These are phyloP conservation scores for Kandelia obovata DNA, from an alignment of 345 rosid species.

Conservation along the genomic window DNA sequence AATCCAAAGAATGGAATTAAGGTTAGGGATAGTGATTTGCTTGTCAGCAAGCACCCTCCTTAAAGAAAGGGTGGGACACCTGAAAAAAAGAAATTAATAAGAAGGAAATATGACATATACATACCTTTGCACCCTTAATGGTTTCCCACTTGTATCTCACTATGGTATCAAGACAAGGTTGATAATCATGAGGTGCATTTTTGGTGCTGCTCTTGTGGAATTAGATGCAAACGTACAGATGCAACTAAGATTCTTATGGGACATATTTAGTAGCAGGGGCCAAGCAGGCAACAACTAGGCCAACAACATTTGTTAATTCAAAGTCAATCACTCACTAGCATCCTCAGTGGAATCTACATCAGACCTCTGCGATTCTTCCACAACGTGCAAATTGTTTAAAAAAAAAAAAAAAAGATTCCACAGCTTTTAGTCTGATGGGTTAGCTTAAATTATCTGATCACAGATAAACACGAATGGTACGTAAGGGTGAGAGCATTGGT, in stretches of 20 bases:
- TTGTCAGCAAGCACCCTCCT: constrained; percentile 14
- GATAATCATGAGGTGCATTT: background rate
- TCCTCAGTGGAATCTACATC: constrained; percentile 32
- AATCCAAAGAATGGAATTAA: background rate
- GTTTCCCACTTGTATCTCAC: constrained; percentile 15
- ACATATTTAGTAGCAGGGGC: background rate
- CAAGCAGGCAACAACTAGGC: background rate
- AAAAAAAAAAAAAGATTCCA: background rate
- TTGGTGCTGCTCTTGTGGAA: background rate
- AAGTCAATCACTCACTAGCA: constrained; percentile 22
- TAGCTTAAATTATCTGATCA: no score
- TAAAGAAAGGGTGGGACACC: background rate
- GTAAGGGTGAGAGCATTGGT: no score
- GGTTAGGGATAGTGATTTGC: constrained; percentile 9
- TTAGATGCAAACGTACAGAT: constrained; percentile 21
- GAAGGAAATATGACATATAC: background rate
- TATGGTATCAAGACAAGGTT: background rate
- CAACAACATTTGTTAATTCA: background rate
- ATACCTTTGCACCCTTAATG: background rate
- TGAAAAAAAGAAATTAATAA: background rate
- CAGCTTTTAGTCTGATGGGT: no score
- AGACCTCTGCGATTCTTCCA: constrained; percentile 12
- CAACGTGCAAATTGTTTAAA: background rate
- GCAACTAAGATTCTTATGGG: constrained; percentile 17
- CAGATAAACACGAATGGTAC: no score